Evolutionary conservation across 805 yeast genomes (phyloP).

Genomic region (Starmerella davenportii): DNA sequence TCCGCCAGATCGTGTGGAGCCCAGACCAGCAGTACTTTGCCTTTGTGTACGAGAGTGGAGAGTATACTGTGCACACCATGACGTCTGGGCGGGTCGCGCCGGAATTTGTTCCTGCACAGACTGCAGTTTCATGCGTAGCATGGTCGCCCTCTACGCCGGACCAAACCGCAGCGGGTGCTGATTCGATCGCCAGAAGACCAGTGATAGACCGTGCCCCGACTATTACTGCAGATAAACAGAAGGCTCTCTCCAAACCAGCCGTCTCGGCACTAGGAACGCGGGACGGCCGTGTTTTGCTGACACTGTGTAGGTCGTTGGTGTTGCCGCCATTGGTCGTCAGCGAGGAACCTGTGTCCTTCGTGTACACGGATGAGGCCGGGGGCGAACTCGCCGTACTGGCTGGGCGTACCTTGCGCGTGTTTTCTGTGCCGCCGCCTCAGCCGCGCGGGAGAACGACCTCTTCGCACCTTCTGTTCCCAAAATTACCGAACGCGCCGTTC

Average conservation of each 20-base stretch:
- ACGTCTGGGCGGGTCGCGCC: constrained; percentile 28
- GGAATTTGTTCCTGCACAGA: neutral
- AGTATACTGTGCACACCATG: constrained; percentile 30
- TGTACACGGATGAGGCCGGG: neutral
- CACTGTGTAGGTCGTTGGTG: too few relatives aligned
- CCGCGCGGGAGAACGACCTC: neutral
- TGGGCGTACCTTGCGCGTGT: neutral
- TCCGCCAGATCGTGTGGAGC: constrained; percentile 21
- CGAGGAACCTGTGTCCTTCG: neutral
- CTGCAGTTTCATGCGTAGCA: too few relatives aligned
- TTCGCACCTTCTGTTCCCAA: constrained; percentile 3
- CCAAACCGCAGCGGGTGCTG: too few relatives aligned
- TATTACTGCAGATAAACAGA: neutral
- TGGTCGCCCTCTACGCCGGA: neutral
- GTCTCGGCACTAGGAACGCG: too few relatives aligned
- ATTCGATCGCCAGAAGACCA: neutral
- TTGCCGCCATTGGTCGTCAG: neutral
- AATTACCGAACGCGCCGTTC: neutral
- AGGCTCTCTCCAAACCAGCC: neutral
- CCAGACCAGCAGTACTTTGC: constrained; percentile 28
- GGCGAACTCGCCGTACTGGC: neutral
- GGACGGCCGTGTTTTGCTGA: too few relatives aligned
- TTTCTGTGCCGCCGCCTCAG: neutral
- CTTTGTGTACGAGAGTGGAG: constrained; percentile 29
- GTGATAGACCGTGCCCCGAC: neutral